Base-by-base conservation (phyloP, 2,329 filamentous ascomycete species). In the Colletotrichum sp. region DNA sequence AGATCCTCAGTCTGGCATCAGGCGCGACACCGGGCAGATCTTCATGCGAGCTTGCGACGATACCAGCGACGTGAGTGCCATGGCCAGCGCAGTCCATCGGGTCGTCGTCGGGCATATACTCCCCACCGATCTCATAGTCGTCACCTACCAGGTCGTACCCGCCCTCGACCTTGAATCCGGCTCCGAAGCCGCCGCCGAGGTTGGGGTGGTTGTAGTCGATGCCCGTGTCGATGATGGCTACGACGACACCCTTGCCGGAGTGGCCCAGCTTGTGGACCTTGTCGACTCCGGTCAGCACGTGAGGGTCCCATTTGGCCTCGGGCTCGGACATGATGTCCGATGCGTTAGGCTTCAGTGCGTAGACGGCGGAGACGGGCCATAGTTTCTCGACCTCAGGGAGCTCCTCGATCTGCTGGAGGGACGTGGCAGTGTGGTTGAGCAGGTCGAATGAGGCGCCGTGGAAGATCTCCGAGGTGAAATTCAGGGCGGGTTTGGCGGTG, bases 121-220 rank as follows among this genome's bases (percentile, higher is more conserved):
- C 65, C 1, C 79, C 83, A 75, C 85, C 86, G 36, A 81, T 81
- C 7, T 66, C 30, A 21, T 68, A 68, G 7, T 36, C 30, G 12
- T 68, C 65, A 7, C 65, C 65, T 0, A 68, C 65, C n/a, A 68
- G 65, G 36, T 77, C 78, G 26, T 78, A 79, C 39, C 89, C 89
- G 69, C 84, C 85, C 16, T 84, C 82, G 15, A 91, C 85, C 52
- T 89, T 83, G 78, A 84, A 89, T 0, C 88, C 88, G 13, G 84
- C 77, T 3, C 89, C 89, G 77, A 90, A 90, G 65, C 89, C 87
- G 7, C 88, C 88, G 15, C 89, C 89, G 1, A 91, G 85, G 18
- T 87, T 86, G 7, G 88, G 88, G 72, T 89, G 89, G 8, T 79
- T 84, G 79, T 90, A 90, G 79, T 91, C 89, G 28, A 90, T 82